Conservation (phyloP, 768 basidiomycete genomes). For the Naematelia aurantialba region DNA sequence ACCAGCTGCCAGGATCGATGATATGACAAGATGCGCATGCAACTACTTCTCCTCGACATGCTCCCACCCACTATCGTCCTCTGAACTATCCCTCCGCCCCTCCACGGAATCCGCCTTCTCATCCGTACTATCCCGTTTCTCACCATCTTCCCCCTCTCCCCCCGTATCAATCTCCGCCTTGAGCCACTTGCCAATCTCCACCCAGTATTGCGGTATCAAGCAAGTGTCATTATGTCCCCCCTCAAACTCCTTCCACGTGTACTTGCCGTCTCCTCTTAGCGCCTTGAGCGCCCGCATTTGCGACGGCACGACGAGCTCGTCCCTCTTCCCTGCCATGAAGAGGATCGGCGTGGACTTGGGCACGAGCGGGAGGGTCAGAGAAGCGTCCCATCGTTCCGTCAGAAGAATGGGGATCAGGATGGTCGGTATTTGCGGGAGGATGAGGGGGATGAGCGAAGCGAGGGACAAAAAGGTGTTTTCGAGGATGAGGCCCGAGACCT, state of each 20-base stretch:
- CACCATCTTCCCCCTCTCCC: background rate
- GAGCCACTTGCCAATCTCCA: slow-evolving; percentile 47
- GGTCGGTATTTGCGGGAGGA: slow-evolving; percentile 68
- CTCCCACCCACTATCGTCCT: background rate
- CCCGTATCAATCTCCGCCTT: slow-evolving; percentile 23
- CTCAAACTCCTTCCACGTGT: slow-evolving; percentile 48
- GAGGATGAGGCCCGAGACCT: slow-evolving; percentile 76
- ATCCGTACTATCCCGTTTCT: background rate
- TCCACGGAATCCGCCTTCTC: no score
- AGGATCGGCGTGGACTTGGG: slow-evolving; percentile 60
- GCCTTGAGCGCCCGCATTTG: slow-evolving; percentile 61
- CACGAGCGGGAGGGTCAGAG: slow-evolving; percentile 58
- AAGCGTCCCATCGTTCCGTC: slow-evolving; percentile 75
- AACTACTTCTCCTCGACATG: background rate
- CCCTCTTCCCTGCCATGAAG: slow-evolving; percentile 69
- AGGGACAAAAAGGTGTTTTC: slow-evolving; percentile 93
- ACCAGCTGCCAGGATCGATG: no score
- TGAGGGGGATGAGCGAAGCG: slow-evolving; percentile 72
- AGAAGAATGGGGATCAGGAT: slow-evolving; percentile 69
- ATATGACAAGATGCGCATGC: no score
- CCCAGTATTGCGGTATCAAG: slow-evolving; percentile 51
- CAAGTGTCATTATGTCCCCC: slow-evolving; percentile 54
- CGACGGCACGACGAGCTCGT: slow-evolving; percentile 69
- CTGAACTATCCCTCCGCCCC: background rate
- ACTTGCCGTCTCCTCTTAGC: slow-evolving; percentile 31